Evolutionary conservation across 768 basidiomycete genomes (phyloP).

Genomic region (Suillus cothurnatus): DNA sequence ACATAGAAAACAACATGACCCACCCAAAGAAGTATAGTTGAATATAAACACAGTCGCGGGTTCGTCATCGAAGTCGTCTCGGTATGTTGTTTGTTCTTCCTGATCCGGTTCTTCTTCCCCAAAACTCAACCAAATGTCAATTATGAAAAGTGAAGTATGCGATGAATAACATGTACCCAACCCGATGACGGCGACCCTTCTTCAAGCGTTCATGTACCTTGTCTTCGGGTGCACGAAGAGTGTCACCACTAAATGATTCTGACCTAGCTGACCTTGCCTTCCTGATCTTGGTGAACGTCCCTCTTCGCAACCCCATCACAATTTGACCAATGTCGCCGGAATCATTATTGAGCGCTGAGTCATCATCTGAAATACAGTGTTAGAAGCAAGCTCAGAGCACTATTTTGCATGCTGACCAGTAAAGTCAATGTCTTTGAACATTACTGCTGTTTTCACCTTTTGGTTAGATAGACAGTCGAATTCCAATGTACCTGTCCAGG

Average conservation of each 20-base stretch:
- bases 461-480: background rate
- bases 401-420: conserved; percentile 9
- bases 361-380: conserved; percentile 20
- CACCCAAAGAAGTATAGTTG: conserved; percentile 19
- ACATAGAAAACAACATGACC: background rate
- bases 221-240: background rate
- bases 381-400: background rate
- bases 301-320: background rate
- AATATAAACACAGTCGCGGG: conserved; percentile 19
- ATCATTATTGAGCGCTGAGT: conserved; percentile 12
- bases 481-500: background rate
- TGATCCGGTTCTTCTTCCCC: background rate
- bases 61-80: background rate
- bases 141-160: background rate
- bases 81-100: background rate
- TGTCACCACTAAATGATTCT: rapidly evolving
- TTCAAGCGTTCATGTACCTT: conserved; percentile 22
- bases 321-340: conserved; percentile 18
- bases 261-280: background rate
- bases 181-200: conserved; percentile 20
- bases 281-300: background rate
- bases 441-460: background rate
- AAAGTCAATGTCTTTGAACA: conserved; percentile 19
- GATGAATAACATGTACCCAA: conserved; percentile 13
- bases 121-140: conserved; percentile 11